Evolutionary conservation across 2,329 filamentous ascomycete species (phyloP).

Genomic region (Clonostachys chloroleuca): DNA sequence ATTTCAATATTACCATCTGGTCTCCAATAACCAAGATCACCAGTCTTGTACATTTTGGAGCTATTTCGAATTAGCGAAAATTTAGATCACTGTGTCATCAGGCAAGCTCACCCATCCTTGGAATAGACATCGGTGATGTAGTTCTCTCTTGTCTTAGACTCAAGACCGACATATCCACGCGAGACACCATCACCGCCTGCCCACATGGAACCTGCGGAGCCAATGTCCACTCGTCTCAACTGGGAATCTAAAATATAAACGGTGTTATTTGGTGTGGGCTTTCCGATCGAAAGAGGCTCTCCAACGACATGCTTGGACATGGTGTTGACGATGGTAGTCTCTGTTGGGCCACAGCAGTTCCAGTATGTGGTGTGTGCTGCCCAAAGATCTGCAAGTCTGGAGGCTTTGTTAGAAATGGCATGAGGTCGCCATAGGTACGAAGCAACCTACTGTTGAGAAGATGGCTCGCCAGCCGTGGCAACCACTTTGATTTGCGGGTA

Average conservation of each 20-base stretch:
- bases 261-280: constrained; percentile 50
- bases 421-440: not conserved
- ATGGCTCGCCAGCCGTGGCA: constrained; percentile 52
- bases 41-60: constrained; percentile 54
- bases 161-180: constrained; percentile 49
- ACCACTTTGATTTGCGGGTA: constrained; percentile 47
- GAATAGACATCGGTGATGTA: constrained; percentile 47
- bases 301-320: constrained; percentile 44
- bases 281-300: constrained; percentile 44
- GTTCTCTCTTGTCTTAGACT: constrained; percentile 40
- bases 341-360: constrained; percentile 57
- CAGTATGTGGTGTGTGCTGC: constrained; percentile 40
- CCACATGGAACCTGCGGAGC: constrained; percentile 49
- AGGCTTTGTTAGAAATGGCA: constrained; percentile 4
- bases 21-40: constrained; percentile 52
- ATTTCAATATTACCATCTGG: constrained; percentile 48
- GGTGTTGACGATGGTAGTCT: constrained; percentile 56
- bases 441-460: constrained; percentile 29
- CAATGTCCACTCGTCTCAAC: constrained; percentile 34
- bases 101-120: constrained; percentile 38
- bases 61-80: constrained; percentile 13
- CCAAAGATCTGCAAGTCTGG: constrained; percentile 49
- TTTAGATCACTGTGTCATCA: not conserved
- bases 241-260: constrained; percentile 49
- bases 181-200: constrained; percentile 51